Evolutionary conservation across 495 filamentous ascomycete species (phyloP).

Genomic region (Penicillium psychrofluorescens): DNA sequence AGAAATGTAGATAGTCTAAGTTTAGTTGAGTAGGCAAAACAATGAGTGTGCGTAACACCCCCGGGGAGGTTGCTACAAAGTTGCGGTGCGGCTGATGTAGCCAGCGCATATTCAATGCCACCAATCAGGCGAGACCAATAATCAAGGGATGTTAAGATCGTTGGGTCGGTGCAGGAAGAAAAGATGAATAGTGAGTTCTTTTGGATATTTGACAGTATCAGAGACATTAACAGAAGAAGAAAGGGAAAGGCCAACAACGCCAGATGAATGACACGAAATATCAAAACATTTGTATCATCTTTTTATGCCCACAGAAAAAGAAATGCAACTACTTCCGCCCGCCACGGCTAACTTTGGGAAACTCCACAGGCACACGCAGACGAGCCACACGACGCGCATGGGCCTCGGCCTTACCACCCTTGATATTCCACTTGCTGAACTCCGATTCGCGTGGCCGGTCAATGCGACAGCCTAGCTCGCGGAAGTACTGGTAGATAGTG

Average conservation of each 20-base stretch:
- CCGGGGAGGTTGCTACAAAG: too few relatives aligned
- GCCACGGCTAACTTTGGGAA: conserved; percentile 57
- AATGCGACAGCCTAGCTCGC: conserved; percentile 67
- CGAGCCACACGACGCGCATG: conserved; percentile 55
- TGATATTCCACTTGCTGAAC: conserved; percentile 34
- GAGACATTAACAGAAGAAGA: conserved; percentile 8
- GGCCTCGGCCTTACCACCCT: conserved; percentile 54
- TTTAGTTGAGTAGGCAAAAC: too few relatives aligned
- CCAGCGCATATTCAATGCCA: too few relatives aligned
- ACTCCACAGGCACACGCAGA: conserved; percentile 71
- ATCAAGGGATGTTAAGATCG: neutral
- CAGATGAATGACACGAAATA: conserved; percentile 17
- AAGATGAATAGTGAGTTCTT: conserved; percentile 1
- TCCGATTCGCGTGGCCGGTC: conserved; percentile 37
- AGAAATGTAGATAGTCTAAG: too few relatives aligned
- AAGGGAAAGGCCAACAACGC: conserved; percentile 8
- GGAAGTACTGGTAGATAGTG: conserved; percentile 56
- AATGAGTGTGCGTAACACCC: too few relatives aligned
- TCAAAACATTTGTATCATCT: neutral
- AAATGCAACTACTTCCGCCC: conserved; percentile 17
- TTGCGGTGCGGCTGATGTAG: too few relatives aligned
- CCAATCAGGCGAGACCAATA: neutral
- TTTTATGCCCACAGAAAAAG: too few relatives aligned
- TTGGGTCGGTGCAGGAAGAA: too few relatives aligned
- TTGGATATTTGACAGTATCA: conserved; percentile 11